Conservation (phyloP, 768 basidiomycete species). For the Macrocybe gigantea region DNA sequence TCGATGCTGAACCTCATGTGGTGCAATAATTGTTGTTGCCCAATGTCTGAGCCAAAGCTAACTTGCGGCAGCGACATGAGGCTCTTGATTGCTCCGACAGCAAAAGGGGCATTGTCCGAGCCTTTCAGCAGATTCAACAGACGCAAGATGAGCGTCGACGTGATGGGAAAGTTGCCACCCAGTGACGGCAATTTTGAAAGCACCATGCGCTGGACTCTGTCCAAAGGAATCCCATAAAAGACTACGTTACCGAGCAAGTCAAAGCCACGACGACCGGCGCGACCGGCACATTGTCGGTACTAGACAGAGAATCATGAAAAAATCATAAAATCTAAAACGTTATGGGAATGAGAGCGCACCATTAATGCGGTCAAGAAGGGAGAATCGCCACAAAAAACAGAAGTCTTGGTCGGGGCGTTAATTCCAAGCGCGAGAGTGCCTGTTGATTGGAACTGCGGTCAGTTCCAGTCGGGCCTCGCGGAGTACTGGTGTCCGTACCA, state of each 20-base stretch:
- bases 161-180: slow-evolving; percentile 60
- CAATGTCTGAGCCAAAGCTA: slow-evolving; percentile 48
- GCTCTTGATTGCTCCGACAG: slow-evolving; percentile 43
- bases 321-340: not conserved
- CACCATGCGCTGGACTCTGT: slow-evolving; percentile 57
- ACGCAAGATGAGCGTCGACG: slow-evolving; percentile 58
- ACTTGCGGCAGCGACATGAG: slow-evolving; percentile 54
- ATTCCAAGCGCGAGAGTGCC: slow-evolving; percentile 71
- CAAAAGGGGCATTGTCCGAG: slow-evolving; percentile 42
- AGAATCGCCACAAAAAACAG: slow-evolving; percentile 60
- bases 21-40: slow-evolving; percentile 53
- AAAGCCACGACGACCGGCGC: slow-evolving; percentile 68
- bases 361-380: slow-evolving; percentile 55
- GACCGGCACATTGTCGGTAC: slow-evolving; percentile 72
- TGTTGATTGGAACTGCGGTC: slow-evolving; percentile 12
- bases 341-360: slow-evolving; percentile 26
- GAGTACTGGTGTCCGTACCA: slow-evolving; percentile 22
- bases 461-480: not conserved
- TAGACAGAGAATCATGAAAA: slow-evolving; percentile 15
- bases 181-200: slow-evolving; percentile 60
- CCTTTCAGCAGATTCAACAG: slow-evolving; percentile 63
- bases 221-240: slow-evolving; percentile 63
- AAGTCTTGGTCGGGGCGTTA: slow-evolving; percentile 66
- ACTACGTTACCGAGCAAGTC: slow-evolving; percentile 67
- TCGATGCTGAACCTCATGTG: slow-evolving; percentile 69